A percentile compares a stretch with the other conserved stretches of the same genome.
Conservation (phyloP, 768 basidiomycete genomes). For the Leccinum olivaceopallidum region DNA sequence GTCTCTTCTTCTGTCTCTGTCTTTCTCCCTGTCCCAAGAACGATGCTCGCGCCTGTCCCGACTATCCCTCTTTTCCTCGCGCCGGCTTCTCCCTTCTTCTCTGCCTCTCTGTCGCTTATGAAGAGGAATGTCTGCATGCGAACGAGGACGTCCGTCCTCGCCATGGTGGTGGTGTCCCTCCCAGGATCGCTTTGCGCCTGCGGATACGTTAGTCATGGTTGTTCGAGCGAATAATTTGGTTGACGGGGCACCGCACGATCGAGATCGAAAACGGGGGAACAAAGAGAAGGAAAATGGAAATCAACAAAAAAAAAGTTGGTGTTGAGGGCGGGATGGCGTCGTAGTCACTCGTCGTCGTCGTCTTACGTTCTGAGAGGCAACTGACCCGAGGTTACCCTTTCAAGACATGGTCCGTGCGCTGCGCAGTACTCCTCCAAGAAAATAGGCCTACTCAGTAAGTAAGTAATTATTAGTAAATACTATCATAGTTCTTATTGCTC, state of each 20-base stretch:
- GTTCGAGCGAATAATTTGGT: slow-evolving; percentile 43
- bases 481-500: background rate
- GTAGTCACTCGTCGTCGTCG: background rate
- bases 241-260: slow-evolving; percentile 85
- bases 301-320: background rate
- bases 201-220: slow-evolving; percentile 76
- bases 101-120: slow-evolving; percentile 57
- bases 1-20: slow-evolving; percentile 35
- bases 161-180: slow-evolving; percentile 49
- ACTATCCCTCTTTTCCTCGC: slow-evolving; percentile 55
- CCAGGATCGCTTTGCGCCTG: slow-evolving; percentile 83
- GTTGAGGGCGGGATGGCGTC: background rate
- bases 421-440: background rate
- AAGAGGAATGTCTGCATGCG: slow-evolving; percentile 8
- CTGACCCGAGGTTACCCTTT: slow-evolving; percentile 2
- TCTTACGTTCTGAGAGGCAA: background rate
- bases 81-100: slow-evolving; percentile 64
- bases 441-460: too few species aligned
- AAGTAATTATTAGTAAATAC: too few species aligned
- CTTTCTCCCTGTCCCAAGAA: slow-evolving; percentile 40
- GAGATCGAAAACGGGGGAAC: slow-evolving; percentile 19
- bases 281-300: slow-evolving; percentile 1
- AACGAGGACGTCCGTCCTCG: slow-evolving; percentile 31
- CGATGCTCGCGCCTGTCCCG: slow-evolving; percentile 37
- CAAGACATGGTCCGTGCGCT: slow-evolving; percentile 18